These are phyloP conservation scores for Backusella sp. DNA, from an alignment of 192 early-diverging fungal species.

Conservation along the genomic window DNA sequence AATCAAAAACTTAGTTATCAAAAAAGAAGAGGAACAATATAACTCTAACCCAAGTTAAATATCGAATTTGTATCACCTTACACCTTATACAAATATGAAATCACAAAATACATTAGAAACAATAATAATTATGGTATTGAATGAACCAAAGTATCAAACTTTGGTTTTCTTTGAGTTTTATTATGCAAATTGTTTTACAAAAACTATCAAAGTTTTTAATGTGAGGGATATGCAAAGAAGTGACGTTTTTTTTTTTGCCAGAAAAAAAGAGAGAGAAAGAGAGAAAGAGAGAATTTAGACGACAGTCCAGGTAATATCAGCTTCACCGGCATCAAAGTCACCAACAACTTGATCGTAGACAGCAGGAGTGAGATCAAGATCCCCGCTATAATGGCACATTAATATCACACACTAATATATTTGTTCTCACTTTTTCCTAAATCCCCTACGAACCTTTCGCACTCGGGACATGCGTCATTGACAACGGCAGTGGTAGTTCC, in stretches of 20 bases:
- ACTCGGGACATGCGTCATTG: constrained; percentile 52
- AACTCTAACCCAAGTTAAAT: no score
- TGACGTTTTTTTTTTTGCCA: no score
- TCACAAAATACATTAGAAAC: not conserved
- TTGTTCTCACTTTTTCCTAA: no score
- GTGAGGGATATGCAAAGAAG: not conserved
- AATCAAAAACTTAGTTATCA: no score
- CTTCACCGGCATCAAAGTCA: constrained; percentile 41
- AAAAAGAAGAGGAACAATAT: no score
- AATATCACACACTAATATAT: no score
- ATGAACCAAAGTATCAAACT: not conserved
- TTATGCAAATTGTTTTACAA: not conserved
- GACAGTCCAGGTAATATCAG: constrained; percentile 51
- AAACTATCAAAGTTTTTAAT: not conserved
- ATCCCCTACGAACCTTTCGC: no score
- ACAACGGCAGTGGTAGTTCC: constrained; percentile 46
- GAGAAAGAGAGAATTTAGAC: constrained; percentile 11
- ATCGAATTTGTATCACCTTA: not conserved
- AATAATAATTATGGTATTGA: not conserved
- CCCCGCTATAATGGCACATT: no score
- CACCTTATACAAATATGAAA: not conserved
- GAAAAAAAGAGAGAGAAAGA: no score
- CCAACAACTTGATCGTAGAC: constrained; percentile 44
- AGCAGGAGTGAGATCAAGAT: constrained; percentile 50
- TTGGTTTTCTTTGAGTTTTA: not conserved